phyloP scores from a whole-genome alignment of 2,329 filamentous ascomycete genomes.

The Myriosclerotinia scirpicola region DNA sequence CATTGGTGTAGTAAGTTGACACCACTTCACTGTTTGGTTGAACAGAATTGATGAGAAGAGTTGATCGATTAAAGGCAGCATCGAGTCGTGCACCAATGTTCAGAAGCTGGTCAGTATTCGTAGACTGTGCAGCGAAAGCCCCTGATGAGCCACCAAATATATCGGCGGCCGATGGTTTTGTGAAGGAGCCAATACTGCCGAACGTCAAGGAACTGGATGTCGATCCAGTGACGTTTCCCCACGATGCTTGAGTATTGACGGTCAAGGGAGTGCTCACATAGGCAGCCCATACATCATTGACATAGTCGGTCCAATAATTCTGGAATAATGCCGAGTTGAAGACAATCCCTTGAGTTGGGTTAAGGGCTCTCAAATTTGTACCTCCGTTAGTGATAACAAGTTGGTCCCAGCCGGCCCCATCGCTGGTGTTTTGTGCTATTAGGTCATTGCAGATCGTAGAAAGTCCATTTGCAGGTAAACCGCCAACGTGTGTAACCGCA shows the following conservation, averaged over 20 bases:
- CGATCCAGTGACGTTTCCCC: constrained; percentile 53
- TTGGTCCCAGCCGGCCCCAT: constrained; percentile 61
- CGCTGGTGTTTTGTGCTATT: constrained; percentile 53
- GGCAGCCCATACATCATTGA: constrained; percentile 47
- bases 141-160: constrained; percentile 66
- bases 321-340: constrained; percentile 45
- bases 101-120: constrained; percentile 45
- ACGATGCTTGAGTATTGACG: constrained; percentile 64
- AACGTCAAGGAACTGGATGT: constrained; percentile 42
- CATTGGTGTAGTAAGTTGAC: constrained; percentile 52
- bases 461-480: constrained; percentile 57
- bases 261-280: constrained; percentile 47
- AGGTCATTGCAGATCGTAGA: constrained; percentile 55
- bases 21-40: constrained; percentile 55
- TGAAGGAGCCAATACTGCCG: constrained; percentile 50
- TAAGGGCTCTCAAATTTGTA: constrained; percentile 45
- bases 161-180: constrained; percentile 57
- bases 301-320: constrained; percentile 48
- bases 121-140: constrained; percentile 49
- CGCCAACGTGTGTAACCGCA: constrained; percentile 50
- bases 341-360: constrained; percentile 42
- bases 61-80: constrained; percentile 74
- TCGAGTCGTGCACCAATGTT: constrained; percentile 72
- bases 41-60: constrained; percentile 54
- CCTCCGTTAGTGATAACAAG: constrained; percentile 42